Evolutionary conservation across 1,284 basidiomycete genomes (phyloP).

Genomic region (Sutorius eximius): DNA sequence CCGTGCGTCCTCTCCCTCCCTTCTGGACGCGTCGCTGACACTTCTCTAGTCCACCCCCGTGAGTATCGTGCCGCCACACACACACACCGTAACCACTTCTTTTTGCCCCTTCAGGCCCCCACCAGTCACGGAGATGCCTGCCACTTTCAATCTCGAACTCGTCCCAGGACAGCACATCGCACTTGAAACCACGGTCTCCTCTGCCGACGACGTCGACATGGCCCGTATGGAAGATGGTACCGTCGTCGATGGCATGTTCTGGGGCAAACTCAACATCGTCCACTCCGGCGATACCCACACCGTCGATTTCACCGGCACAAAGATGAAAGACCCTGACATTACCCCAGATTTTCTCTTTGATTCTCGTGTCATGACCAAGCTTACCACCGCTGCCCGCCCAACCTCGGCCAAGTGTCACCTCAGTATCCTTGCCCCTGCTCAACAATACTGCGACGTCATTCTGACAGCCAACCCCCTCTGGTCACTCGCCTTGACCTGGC

Average conservation of each 20-base stretch:
- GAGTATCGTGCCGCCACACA: constrained; percentile 37
- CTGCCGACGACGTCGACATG: constrained; percentile 79
- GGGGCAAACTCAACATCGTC: constrained; percentile 79
- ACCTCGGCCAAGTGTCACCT: constrained; percentile 72
- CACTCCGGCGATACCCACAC: constrained; percentile 72
- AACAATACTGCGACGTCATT: constrained; percentile 75
- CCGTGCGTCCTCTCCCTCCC: constrained; percentile 52
- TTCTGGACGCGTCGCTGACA: constrained; percentile 14
- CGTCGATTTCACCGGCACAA: constrained; percentile 78
- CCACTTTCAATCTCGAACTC: constrained; percentile 76
- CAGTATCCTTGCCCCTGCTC: constrained; percentile 63
- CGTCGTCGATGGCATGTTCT: constrained; percentile 76
- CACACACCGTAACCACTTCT: not conserved
- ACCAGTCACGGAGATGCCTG: constrained; percentile 82
- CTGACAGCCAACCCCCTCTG: constrained; percentile 66
- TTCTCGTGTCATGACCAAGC: constrained; percentile 68
- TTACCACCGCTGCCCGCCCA: constrained; percentile 69
- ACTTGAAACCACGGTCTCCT: constrained; percentile 71
- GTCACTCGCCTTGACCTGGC: constrained; percentile 73
- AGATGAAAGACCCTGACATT: constrained; percentile 58
- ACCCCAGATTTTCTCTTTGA: constrained; percentile 70
- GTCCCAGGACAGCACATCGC: constrained; percentile 71
- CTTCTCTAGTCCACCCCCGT: constrained; percentile 63
- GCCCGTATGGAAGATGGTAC: constrained; percentile 84
- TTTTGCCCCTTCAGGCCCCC: constrained; percentile 54